Conservation (phyloP, 805 yeast genomes). For the Suhomyces canberraensis region DNA sequence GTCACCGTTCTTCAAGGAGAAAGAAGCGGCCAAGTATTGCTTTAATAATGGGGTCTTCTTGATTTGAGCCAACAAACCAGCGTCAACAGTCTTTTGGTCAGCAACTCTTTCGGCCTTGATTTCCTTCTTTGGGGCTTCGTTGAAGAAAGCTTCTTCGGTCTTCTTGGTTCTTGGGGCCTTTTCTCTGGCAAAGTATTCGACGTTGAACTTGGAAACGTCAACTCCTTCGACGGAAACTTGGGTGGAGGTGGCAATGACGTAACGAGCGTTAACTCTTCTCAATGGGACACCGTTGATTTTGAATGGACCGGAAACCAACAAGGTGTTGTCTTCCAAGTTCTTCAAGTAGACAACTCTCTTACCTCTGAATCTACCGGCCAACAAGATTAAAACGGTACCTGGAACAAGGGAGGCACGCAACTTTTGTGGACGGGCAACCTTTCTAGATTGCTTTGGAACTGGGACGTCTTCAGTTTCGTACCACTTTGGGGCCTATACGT, state of each 20-base stretch:
- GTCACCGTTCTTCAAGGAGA: conserved; percentile 98
- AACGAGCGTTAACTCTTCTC: conserved; percentile 98
- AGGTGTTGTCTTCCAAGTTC: conserved; percentile 95
- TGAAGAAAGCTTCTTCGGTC: conserved; percentile 89
- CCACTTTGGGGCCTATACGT: conserved; percentile 77
- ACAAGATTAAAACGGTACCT: conserved; percentile 94
- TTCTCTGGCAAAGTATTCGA: conserved; percentile 95
- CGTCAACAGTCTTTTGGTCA: conserved; percentile 95
- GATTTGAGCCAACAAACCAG: conserved; percentile 87
- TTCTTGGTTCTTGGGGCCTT: conserved; percentile 79
- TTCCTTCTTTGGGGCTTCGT: conserved; percentile 74
- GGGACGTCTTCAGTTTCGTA: conserved; percentile 90
- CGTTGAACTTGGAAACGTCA: conserved; percentile 87
- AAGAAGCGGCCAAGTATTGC: conserved; percentile 92
- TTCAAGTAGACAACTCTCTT: conserved; percentile 98
- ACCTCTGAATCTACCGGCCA: conserved; percentile 99
- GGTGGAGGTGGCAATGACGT: conserved; percentile 98
- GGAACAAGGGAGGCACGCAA: conserved; percentile 95
- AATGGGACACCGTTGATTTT: conserved; percentile 99
- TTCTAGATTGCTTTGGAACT: conserved; percentile 85
- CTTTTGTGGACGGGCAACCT: conserved; percentile 88
- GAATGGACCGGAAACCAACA: conserved; percentile 98
- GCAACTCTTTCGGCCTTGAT: conserved; percentile 90
- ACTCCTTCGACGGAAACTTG: conserved; percentile 74
- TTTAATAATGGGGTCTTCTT: conserved; percentile 96